A percentile compares a stretch with the other conserved stretches of the same genome.
Conservation (phyloP, 768 basidiomycete genomes). For the Pisolithus microcarpus region DNA sequence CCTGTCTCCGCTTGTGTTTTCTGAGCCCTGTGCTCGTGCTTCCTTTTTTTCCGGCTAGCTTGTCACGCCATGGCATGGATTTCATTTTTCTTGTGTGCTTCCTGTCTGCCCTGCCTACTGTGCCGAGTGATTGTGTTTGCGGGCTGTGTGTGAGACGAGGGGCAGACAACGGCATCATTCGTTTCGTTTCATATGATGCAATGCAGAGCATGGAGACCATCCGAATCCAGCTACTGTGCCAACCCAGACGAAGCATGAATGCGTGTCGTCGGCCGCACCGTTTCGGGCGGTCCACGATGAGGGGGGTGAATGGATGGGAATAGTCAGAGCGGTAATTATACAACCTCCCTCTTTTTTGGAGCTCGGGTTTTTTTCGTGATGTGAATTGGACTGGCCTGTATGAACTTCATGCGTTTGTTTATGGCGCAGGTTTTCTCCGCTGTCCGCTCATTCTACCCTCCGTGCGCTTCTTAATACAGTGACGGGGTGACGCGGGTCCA, state of each 20-base stretch:
- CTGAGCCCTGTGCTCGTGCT: neutral
- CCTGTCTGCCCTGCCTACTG: too few species aligned
- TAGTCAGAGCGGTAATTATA: slow-evolving; percentile 37
- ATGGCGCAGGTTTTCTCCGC: too few species aligned
- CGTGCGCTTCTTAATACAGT: slow-evolving; percentile 6
- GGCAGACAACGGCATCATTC: too few species aligned
- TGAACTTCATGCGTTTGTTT: too few species aligned
- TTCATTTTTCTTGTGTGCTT: neutral
- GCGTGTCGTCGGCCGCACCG: slow-evolving; percentile 45
- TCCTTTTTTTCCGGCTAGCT: slow-evolving; percentile 8
- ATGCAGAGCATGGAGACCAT: slow-evolving; percentile 49
- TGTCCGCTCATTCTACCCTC: neutral
- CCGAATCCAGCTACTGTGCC: slow-evolving; percentile 66
- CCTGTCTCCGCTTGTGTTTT: neutral
- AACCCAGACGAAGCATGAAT: slow-evolving; percentile 54
- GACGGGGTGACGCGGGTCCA: slow-evolving; percentile 17
- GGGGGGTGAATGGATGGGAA: slow-evolving; percentile 19
- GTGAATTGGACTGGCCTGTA: neutral
- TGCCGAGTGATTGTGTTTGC: too few species aligned
- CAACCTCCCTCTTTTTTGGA: neutral
- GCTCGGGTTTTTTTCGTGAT: neutral
- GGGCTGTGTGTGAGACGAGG: too few species aligned
- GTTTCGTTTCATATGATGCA: slow-evolving; percentile 6
- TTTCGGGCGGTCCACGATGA: slow-evolving; percentile 41
- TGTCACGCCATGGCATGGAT: too few species aligned